phyloP scores from a whole-genome alignment of 2,329 filamentous ascomycete genomes.

The Canariomyces notabilis region DNA sequence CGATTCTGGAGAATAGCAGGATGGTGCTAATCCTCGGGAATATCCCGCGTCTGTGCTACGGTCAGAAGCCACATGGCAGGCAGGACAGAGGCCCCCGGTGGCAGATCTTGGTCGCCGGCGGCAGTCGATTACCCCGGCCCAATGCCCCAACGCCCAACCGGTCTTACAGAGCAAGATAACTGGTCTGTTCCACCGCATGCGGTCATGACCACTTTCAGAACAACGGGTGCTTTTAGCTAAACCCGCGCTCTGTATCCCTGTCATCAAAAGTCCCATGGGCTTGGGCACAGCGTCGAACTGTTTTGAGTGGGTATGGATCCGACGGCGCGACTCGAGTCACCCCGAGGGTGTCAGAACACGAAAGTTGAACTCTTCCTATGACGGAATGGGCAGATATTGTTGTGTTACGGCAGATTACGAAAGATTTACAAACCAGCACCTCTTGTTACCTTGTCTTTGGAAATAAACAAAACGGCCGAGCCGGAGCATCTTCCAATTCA shows the following conservation, averaged over 20 bases:
- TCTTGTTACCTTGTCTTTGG: conserved; percentile 10
- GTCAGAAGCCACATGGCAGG: too few relatives aligned
- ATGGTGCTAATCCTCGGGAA: too few relatives aligned
- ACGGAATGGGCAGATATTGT: conserved; percentile 5
- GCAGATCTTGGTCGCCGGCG: too few relatives aligned
- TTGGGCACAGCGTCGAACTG: not conserved
- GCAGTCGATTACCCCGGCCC: not conserved
- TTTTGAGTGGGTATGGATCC: too few relatives aligned
- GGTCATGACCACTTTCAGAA: not conserved
- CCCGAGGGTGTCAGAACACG: not conserved
- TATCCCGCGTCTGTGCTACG: too few relatives aligned
- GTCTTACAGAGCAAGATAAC: not conserved
- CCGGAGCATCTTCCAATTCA: too few relatives aligned
- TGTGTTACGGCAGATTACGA: not conserved
- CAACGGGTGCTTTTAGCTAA: not conserved
- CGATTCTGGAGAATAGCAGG: too few relatives aligned
- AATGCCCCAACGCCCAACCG: not conserved
- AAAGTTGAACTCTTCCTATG: too few relatives aligned
- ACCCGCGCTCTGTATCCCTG: not conserved
- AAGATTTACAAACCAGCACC: not conserved
- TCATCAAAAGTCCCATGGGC: not conserved
- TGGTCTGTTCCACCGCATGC: not conserved
- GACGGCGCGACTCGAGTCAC: too few relatives aligned
- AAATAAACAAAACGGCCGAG: too few relatives aligned
- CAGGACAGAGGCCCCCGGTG: too few relatives aligned